phyloP scores from a whole-genome alignment of 257 asterid species.

The Nicotiana benthamiana region DNA sequence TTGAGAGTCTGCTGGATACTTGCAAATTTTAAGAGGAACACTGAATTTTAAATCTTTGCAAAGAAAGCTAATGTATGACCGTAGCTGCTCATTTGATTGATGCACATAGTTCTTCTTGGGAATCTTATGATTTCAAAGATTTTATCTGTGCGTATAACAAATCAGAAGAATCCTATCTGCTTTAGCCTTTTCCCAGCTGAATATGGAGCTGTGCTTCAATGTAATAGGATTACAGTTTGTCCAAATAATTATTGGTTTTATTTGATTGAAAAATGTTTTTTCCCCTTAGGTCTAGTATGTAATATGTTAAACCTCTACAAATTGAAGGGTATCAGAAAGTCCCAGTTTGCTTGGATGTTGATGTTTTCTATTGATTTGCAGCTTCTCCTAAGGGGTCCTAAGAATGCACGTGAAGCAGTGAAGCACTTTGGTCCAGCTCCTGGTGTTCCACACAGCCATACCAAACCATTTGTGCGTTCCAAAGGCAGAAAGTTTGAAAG shows the following conservation, averaged over 20 bases:
- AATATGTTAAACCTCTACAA: too few species aligned
- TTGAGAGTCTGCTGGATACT: background rate
- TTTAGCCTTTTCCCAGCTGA: background rate
- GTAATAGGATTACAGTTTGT: background rate
- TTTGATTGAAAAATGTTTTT: too few species aligned
- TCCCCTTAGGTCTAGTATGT: too few species aligned
- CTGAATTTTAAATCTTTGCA: background rate
- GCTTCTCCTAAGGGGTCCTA: conserved; percentile 83
- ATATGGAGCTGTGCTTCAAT: too few species aligned
- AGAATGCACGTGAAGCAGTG: conserved; percentile 90
- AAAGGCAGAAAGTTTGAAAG: conserved; percentile 92
- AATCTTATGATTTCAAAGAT: background rate
- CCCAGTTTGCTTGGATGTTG: background rate
- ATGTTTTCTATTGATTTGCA: conserved; percentile 13
- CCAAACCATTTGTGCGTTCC: conserved; percentile 86
- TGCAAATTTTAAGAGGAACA: background rate
- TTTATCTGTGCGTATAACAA: background rate
- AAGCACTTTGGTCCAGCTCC: conserved; percentile 99
- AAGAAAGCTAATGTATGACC: background rate
- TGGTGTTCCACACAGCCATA: conserved; percentile 96
- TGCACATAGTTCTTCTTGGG: conserved; percentile 3
- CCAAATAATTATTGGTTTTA: too few species aligned
- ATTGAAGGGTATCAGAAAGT: background rate
- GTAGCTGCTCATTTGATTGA: background rate
- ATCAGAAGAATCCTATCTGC: background rate